Evolutionary conservation across 176 grass and related monocot genomes (phyloP).

Genomic region (Themeda triandra): DNA sequence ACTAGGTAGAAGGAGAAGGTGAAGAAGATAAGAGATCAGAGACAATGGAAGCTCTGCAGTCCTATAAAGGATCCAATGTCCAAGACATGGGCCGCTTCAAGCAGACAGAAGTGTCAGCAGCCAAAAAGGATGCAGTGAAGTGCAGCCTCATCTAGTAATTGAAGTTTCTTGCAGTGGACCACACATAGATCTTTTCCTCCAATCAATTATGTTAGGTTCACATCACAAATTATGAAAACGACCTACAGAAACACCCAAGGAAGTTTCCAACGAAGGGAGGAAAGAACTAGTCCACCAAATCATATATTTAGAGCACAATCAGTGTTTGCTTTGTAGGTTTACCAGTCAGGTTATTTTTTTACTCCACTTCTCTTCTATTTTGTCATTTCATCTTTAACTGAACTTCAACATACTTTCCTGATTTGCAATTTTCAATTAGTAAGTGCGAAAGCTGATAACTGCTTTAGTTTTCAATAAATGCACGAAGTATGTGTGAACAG

Average conservation of each 20-base stretch:
- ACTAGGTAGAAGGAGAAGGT: neutral
- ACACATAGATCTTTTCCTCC: neutral
- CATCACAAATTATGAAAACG: neutral
- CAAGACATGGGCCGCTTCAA: neutral
- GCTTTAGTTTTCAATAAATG: neutral
- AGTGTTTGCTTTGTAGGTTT: neutral
- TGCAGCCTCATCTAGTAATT: neutral
- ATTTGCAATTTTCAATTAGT: neutral
- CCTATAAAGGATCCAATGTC: neutral
- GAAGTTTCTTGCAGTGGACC: neutral
- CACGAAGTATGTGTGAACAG: neutral
- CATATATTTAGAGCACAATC: neutral
- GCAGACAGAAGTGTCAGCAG: neutral
- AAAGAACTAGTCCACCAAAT: neutral
- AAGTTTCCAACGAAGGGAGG: neutral
- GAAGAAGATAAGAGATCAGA: neutral
- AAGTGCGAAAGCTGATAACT: neutral
- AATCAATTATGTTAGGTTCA: neutral
- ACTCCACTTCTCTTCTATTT: slow-evolving; percentile 2
- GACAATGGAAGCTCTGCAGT: neutral
- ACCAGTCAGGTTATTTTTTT: neutral
- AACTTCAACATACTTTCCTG: neutral
- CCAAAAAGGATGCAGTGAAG: neutral
- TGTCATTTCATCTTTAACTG: neutral
- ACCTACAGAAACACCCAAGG: neutral